Evolutionary conservation across 257 asterid species (phyloP), one percentile per base, ranked within the genome.

Genomic region (Nicotiana paniculata): DNA sequence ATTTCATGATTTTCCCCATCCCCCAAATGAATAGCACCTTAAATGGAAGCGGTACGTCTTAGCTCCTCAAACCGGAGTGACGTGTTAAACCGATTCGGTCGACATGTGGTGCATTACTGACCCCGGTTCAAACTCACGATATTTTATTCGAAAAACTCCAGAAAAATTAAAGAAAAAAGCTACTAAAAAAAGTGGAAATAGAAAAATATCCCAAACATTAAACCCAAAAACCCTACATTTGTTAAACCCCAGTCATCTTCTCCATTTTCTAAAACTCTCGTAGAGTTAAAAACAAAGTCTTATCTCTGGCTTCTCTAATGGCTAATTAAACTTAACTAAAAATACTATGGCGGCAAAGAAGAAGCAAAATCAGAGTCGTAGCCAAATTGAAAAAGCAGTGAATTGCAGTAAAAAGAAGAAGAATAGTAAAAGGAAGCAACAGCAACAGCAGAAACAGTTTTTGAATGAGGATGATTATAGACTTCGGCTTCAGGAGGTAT

Each of bases 181-280:
- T 8, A 43, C 3, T 43, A 28, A 1, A 7, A 66, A 8, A 16
- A 68, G 28, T 8, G 65, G 39, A 12, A 58, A 6, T n/a, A 55
- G 9, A 51, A 46, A 53, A 61, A 63, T 43, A 64, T 9, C 37
- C 30, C 57, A 3, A 21, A 13, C 54, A 51, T 37, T 59, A 83
- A 81, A 80, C 85, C 96, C 96, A 86, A 88, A 90, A 93, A 93
- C 97, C 97, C 97, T 92, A 93, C 92, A 48, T 81, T 86, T 77
- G 82, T 83, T 89, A 89, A 90, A 90, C 87, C 91, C 90, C 87
- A 39, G 84, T 53, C 78, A 65, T 83, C 80, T 13, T 61, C 77
- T 53, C 24, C 32, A 4, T 66, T 84, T 83, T 77, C 84, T 32
- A 66, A 81, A 32, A 85, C 37, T 46, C 33, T 7, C 33, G 0